Base-by-base conservation (phyloP, 129 eudicot genomes). In the Ambrosia artemisiifolia region DNA sequence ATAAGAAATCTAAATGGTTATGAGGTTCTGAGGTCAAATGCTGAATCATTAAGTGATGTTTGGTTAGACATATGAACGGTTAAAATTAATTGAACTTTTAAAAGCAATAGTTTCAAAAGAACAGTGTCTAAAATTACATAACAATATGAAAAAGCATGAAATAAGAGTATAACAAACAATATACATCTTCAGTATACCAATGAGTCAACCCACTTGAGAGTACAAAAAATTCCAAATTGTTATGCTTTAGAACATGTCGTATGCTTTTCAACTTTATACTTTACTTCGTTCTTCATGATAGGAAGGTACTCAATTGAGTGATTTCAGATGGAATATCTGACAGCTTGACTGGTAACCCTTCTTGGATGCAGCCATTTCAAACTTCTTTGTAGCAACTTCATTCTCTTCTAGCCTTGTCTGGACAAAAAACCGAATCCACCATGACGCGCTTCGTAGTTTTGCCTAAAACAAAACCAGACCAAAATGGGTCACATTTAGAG, bases 321-420 rank as follows among this genome's bases (percentile, higher is more conserved):
- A 73, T 79, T 86, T 86, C 50, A 91, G 86, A 81, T 88, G 97
- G 85, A 91, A 88, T 80, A 91, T 72, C 75, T 91, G 97, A 81
- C 97, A 91, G 61, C 73, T 78, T 3, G 97, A 79, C 74, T 82
- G 85, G 83, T 78, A 84, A 3, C 86, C 82, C 13, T 75, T 78
- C 84, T 88, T 88, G 60, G 79, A 63, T 73, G 88, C 84, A 81
- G 95, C 88, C 78, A 82, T 73, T 59, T 91, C 97, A 44, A 88
- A 91, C 85, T 91, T 88, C 85, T 91, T 91, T 9, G 72, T 30
- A 16, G 86, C 92, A 63, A 67, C 66, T 85, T 91, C 95, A 40
- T 91, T 91, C 81, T 85, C 92, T 82, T 88, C 92, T 78, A 91
- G 82, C 76, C 76, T 78, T 5, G 85, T 85, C 71, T 91, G 95